Evolutionary conservation across 2,329 filamentous ascomycete species (phyloP).

Genomic region (Clonostachys byssicola): DNA sequence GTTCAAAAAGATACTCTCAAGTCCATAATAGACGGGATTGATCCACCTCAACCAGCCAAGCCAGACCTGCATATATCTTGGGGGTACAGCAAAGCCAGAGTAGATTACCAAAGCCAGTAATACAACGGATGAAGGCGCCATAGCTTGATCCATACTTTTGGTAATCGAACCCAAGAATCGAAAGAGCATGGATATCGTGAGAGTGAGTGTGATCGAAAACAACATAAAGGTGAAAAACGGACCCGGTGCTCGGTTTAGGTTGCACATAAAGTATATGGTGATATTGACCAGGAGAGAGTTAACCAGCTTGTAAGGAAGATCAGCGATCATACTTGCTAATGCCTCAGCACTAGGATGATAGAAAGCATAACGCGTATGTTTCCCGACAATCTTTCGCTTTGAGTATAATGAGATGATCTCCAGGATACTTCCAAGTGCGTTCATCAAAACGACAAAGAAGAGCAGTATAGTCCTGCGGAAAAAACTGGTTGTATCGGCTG

Average conservation of each 20-base stretch:
- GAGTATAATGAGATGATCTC: constrained; percentile 14
- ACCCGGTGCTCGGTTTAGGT: constrained; percentile 1
- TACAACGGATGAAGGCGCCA: constrained; percentile 18
- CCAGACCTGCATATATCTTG: constrained; percentile 37
- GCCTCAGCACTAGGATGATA: constrained; percentile 23
- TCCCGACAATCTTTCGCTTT: constrained; percentile 15
- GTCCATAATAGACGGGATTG: constrained; percentile 72
- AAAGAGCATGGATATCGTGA: constrained; percentile 49
- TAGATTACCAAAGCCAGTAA: constrained; percentile 32
- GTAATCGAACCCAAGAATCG: constrained; percentile 6
- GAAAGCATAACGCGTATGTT: constrained; percentile 18
- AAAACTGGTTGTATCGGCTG: constrained; percentile 48
- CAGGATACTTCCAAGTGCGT: constrained; percentile 16
- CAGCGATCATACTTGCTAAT: constrained; percentile 11
- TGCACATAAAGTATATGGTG: constrained; percentile 5
- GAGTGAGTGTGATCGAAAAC: constrained; percentile 66
- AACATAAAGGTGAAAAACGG: constrained; percentile 53
- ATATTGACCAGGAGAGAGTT: constrained; percentile 25
- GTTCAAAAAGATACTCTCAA: constrained; percentile 78
- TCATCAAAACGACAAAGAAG: constrained; percentile 25
- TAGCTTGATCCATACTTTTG: constrained; percentile 18
- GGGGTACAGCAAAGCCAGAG: constrained; percentile 39
- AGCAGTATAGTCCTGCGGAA: constrained; percentile 28
- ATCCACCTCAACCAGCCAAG: constrained; percentile 10
- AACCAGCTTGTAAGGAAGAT: constrained; percentile 43